Evolutionary conservation across 164 flowering plant species (phyloP).

Genomic region (Vitis riparia): DNA sequence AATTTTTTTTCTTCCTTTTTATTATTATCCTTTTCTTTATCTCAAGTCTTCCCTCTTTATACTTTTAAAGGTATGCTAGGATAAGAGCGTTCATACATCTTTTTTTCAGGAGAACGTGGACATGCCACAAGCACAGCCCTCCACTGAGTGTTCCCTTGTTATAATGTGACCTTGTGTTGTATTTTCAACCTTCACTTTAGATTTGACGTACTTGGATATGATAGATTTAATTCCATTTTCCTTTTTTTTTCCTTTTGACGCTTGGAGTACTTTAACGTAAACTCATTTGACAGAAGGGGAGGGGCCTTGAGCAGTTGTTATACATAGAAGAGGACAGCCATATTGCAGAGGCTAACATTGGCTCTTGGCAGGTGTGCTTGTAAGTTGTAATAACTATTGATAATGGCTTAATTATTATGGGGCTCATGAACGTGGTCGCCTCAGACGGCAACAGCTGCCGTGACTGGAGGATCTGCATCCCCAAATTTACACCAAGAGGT

Average conservation of each 20-base stretch:
- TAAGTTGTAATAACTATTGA: neutral
- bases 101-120: neutral
- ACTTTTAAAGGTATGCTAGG: neutral
- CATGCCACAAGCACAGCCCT: neutral
- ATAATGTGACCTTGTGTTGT: neutral
- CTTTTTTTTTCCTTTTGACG: neutral
- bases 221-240: neutral
- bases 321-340: no score
- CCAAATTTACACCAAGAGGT: no score
- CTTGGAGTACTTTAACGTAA: neutral
- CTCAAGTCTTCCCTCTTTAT: neutral
- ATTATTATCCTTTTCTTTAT: neutral
- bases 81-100: neutral
- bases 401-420: no score
- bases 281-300: no score
- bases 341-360: no score
- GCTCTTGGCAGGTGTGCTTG: neutral
- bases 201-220: slow-evolving; percentile 1
- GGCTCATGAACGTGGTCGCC: no score
- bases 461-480: no score
- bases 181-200: neutral
- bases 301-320: no score
- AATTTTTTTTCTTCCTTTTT: neutral
- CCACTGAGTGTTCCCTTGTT: neutral
- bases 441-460: no score